A percentile compares a stretch with the other conserved stretches of the same genome.
Evolutionary conservation across 1,284 basidiomycete genomes (phyloP).

Genomic region (Rhodofomes roseus): DNA sequence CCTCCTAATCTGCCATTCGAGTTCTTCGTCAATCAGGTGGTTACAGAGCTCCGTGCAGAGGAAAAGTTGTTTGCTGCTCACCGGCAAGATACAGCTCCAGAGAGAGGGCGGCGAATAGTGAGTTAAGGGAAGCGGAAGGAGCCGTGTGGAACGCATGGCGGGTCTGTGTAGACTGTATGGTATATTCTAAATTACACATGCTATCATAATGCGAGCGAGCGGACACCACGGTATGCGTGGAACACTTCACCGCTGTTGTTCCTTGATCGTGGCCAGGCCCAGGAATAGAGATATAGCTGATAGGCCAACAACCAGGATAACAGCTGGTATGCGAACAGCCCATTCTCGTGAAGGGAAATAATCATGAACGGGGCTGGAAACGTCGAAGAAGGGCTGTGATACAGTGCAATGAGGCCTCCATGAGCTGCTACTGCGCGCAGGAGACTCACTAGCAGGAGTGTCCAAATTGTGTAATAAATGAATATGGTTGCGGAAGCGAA

Average conservation of each 20-base stretch:
- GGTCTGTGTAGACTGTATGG: not conserved
- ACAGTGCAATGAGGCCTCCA: not conserved
- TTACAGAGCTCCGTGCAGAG: constrained; percentile 55
- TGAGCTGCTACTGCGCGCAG: not conserved
- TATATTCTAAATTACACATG: too few relatives aligned
- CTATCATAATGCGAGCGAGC: too few relatives aligned
- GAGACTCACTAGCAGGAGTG: constrained; percentile 72
- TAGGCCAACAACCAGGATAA: constrained; percentile 77
- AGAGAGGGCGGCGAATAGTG: constrained; percentile 21
- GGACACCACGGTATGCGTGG: not conserved
- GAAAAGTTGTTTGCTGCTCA: constrained; percentile 56
- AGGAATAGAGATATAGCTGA: constrained; percentile 77
- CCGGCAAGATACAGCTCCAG: constrained; percentile 28
- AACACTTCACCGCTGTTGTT: not conserved
- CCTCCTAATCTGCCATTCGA: constrained; percentile 41
- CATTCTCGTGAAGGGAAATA: constrained; percentile 88
- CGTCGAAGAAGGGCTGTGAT: constrained; percentile 81
- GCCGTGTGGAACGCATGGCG: not conserved
- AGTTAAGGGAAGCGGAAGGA: constrained; percentile 9
- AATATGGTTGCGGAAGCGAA: constrained; percentile 75
- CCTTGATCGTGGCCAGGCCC: constrained; percentile 54
- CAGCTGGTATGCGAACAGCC: constrained; percentile 84
- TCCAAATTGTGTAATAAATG: constrained; percentile 89
- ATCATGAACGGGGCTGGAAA: constrained; percentile 66
- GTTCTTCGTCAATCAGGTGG: constrained; percentile 46